Base-by-base conservation (phyloP, 768 basidiomycete species). In the Steccherinum ochraceum region DNA sequence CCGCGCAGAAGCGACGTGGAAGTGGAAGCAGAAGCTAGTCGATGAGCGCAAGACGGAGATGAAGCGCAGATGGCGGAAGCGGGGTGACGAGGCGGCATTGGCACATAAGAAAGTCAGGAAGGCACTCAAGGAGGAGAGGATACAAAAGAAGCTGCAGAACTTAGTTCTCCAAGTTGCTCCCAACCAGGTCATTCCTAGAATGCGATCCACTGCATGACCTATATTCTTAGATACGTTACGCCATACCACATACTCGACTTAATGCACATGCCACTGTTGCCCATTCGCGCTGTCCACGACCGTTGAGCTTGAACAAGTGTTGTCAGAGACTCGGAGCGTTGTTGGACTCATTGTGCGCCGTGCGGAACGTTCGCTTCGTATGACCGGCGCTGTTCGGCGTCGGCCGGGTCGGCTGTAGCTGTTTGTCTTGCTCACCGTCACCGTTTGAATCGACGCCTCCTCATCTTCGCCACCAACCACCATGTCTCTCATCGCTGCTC, bases 1-100 rank as follows among this genome's bases (percentile, higher is more conserved):
- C 2, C 78, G 74, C 41, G 83, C 83, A 11, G 88, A 91, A 60
- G 89, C 86, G 45, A 74, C 75, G 27, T 89, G 80, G 72, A 87
- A 83, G 66, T 91, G 81, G 77, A 74, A 81, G 53, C 73, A 79
- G 61, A 71, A 72, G 55, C 52, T 89, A 50, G 73, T 77, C 51
- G 74, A 77, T 46, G 76, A 85, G 55, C 70, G 76, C 52, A 78
- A 78, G 55, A 79, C 75, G 46, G 75, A 80, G 63, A 74, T 77
- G 69, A 84, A 83, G 71, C 75, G 74, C 56, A 77, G 75, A 43
- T 74, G 73, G 74, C 61, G 76, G 46, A 69, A 64, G 48, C 61
- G 66, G 18, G 67, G 68, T n/a, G 60, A 46, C 11, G 64, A 67
- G 58, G 62, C 58, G 43, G 53, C 52, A 41, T 21, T 60, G 51